Percentiles rank a stretch among this genome's conserved stretches.
phyloP scores from a whole-genome alignment of 2,329 filamentous ascomycete genomes.

The Claviceps capensis region DNA sequence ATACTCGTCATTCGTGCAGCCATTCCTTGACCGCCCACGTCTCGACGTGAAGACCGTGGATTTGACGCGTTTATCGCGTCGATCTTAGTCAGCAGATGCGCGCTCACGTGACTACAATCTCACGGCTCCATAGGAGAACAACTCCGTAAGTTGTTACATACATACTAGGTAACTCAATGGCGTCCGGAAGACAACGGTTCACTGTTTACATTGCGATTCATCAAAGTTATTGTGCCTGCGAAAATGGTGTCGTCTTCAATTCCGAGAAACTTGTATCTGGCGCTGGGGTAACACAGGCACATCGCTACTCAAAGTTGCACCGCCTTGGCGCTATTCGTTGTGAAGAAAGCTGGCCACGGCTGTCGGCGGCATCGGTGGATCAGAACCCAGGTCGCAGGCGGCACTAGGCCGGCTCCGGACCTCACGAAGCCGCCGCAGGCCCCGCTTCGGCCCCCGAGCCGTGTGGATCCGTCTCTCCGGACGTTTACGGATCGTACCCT shows the following conservation, averaged over 20 bases:
- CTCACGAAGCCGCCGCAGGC: neutral
- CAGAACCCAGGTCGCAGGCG: neutral
- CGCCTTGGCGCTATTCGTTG: no score
- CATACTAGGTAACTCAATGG: no score
- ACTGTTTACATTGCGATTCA: no score
- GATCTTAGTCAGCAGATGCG: conserved; percentile 18
- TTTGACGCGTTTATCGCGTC: conserved; percentile 17
- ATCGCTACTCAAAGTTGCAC: no score
- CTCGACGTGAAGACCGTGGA: neutral
- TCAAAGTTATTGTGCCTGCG: no score
- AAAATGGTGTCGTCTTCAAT: no score
- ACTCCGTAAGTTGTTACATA: no score
- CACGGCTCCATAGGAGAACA: no score
- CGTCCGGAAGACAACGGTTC: no score
- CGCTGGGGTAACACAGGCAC: no score
- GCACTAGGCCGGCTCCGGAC: neutral
- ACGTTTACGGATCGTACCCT: neutral
- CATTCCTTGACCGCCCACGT: neutral
- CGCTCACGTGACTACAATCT: conserved; percentile 8
- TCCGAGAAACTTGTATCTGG: no score
- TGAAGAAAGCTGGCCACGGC: conserved; percentile 5
- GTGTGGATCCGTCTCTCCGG: neutral
- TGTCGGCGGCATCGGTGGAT: conserved; percentile 15
- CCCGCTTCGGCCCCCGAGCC: no score
- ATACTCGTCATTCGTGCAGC: neutral